These are phyloP conservation scores for Boeremia exigua DNA, from an alignment of 2,329 filamentous ascomycete species.

Conservation along the genomic window DNA sequence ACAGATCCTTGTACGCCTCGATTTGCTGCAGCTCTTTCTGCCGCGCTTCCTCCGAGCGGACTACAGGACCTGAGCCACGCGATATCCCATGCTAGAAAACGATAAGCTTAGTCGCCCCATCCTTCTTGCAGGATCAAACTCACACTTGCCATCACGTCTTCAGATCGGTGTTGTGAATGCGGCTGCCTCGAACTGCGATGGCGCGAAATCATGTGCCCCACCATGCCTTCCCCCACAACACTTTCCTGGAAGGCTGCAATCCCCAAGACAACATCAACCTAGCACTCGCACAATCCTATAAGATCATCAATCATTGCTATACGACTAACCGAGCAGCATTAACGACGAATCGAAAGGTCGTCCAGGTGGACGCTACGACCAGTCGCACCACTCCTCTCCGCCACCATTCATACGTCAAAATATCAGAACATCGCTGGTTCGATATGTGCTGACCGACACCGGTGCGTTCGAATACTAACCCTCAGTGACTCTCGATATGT, in stretches of 20 bases:
- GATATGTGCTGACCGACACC: constrained; percentile 31
- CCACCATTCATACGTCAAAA: constrained; percentile 12
- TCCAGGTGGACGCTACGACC: constrained; percentile 5
- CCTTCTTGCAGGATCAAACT: constrained; percentile 19
- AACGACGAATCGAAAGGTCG: constrained; percentile 27
- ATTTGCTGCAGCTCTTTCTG: constrained; percentile 78
- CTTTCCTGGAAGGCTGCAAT: constrained; percentile 21
- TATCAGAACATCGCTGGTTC: constrained; percentile 22
- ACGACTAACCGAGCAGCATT: constrained; percentile 44
- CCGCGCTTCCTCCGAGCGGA: constrained; percentile 71
- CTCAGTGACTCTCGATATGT: constrained; percentile 28
- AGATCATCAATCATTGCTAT: constrained; percentile 32
- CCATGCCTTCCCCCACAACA: constrained; percentile 31
- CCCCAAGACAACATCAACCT: constrained; percentile 19
- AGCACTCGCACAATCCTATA: constrained; percentile 27
- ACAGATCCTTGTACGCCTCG: constrained; percentile 73
- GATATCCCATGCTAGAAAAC: constrained; percentile 78
- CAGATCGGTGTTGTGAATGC: constrained; percentile 15
- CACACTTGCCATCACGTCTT: constrained; percentile 49
- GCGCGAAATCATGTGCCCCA: constrained; percentile 38
- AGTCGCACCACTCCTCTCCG: constrained; percentile 3
- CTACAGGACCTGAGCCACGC: constrained; percentile 61
- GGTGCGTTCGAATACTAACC: constrained; percentile 3
- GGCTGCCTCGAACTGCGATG: constrained; percentile 23
- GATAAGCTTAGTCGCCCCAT: constrained; percentile 22